These are phyloP conservation scores for Colletotrichum sp. DNA, from an alignment of 2,329 filamentous ascomycete genomes.

Conservation along the genomic window DNA sequence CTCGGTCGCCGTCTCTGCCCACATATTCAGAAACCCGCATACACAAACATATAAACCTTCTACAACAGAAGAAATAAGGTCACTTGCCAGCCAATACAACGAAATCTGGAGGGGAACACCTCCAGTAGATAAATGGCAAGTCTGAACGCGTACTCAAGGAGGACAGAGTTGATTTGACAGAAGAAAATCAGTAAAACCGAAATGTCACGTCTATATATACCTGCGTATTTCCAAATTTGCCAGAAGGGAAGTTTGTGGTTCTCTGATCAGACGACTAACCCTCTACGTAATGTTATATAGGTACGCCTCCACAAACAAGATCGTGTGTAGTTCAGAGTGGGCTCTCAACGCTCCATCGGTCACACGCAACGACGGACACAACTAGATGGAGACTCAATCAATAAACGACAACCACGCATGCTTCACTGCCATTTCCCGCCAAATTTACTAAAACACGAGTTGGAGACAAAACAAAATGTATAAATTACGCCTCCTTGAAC, in stretches of 20 bases:
- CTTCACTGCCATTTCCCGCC: not conserved
- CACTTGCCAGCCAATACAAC: not conserved
- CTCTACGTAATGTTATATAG: not conserved
- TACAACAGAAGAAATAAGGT: not conserved
- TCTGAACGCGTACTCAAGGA: not conserved
- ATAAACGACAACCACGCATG: not conserved
- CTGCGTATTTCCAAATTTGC: not conserved
- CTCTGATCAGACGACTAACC: not conserved
- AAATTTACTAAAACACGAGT: not conserved
- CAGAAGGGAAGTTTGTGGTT: not conserved
- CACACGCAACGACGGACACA: not conserved
- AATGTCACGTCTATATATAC: not conserved
- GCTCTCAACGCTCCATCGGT: not conserved
- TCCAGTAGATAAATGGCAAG: not conserved
- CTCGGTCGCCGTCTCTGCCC: not conserved
- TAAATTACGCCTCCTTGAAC: conserved; percentile 21
- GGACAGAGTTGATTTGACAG: not conserved
- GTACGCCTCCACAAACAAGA: not conserved
- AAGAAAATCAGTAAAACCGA: not conserved
- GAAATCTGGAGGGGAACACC: accelerated
- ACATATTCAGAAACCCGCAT: not conserved
- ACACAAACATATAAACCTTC: not conserved
- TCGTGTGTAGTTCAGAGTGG: not conserved
- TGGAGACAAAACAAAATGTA: conserved; percentile 13
- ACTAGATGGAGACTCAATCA: not conserved